Evolutionary conservation across 768 basidiomycete species (phyloP).

Genomic region (Phylloporus arenicola): DNA sequence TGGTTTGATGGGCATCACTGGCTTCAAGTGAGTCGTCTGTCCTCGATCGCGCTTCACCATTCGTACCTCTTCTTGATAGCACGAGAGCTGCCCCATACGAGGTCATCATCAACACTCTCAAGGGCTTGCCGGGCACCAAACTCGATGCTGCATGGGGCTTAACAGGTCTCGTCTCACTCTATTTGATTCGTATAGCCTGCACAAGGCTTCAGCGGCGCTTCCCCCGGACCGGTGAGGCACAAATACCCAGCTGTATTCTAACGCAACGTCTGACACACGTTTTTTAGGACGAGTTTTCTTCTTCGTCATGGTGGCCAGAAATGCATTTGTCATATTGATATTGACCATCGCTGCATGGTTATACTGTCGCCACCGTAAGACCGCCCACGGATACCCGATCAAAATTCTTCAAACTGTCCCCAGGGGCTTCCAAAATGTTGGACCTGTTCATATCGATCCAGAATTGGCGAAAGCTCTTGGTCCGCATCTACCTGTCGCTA

Average conservation of each 20-base stretch:
- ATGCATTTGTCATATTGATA: conserved; percentile 84
- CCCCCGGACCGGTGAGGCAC: conserved; percentile 52
- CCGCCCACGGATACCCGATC: conserved; percentile 68
- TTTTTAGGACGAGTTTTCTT: conserved; percentile 61
- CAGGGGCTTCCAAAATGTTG: conserved; percentile 67
- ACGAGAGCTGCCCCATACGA: conserved; percentile 80
- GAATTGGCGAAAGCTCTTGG: conserved; percentile 63
- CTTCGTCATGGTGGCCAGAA: conserved; percentile 71
- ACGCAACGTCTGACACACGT: background rate
- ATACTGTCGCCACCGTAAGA: conserved; percentile 61
- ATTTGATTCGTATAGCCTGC: conserved; percentile 59
- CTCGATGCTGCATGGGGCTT: conserved; percentile 92
- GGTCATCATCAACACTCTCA: conserved; percentile 92
- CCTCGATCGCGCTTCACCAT: background rate
- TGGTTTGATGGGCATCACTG: conserved; percentile 80
- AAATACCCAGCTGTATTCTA: background rate
- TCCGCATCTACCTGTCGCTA: conserved; percentile 74
- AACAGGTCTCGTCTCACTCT: conserved; percentile 64
- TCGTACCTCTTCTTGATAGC: conserved; percentile 34
- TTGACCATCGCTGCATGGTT: conserved; percentile 86
- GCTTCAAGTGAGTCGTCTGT: conserved; percentile 62
- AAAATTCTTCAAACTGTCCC: conserved; percentile 81
- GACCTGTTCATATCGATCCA: conserved; percentile 39
- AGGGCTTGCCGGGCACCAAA: conserved; percentile 62
- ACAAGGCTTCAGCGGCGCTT: conserved; percentile 47